Base-by-base conservation (phyloP, 495 filamentous ascomycete genomes). In the Aspergillus heteromorphus region DNA sequence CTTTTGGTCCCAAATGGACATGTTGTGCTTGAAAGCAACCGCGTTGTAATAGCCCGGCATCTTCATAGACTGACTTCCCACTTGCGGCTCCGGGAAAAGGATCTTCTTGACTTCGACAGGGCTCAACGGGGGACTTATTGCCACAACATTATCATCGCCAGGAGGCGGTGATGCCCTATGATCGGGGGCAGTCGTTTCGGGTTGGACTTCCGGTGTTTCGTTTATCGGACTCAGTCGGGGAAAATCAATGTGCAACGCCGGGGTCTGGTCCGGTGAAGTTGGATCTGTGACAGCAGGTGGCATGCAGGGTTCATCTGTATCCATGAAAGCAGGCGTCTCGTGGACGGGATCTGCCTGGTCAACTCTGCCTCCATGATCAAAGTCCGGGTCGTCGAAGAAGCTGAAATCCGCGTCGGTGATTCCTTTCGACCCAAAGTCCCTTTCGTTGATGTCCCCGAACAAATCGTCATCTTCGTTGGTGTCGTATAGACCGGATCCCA, bases 321-420 rank as follows among this genome's bases (percentile, higher is more conserved):
- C 47, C n/a, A 50, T 41, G 42, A 60, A 45, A 13, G 51, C 58
- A 16, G 56, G 31, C 9, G 47, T 30, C 42, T 64, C 62, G 13
- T 59, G 36, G 14, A 45, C 9, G 40, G 60, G 53, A 9, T 60
- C 51, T 9, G 45, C 6, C 18, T 55, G 40, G 7, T 41, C 29
- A 23, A 40, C 62, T 40, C 48, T 48, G 21, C 49, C 58, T 56
- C 71, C 65, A n/a, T 49, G 67, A 8, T 72, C 74, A 18, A 78
- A 65, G 45, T 70, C 76, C 5, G 77, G 79, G 40, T 85, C 82
- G 63, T 95, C 89, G 53, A 96, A 96, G 63, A 95, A 96, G 68
- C 82, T 92, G 68, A 96, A 96, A 64, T 96, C 91, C 2, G 84
- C 75, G 61, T 96, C 91, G 1, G 89, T 92, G 17, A 96, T 82